These are phyloP conservation scores for Thuidium tamariscinum DNA, from an alignment of 225 moss, liverwort and hornwort species.

Conservation along the genomic window DNA sequence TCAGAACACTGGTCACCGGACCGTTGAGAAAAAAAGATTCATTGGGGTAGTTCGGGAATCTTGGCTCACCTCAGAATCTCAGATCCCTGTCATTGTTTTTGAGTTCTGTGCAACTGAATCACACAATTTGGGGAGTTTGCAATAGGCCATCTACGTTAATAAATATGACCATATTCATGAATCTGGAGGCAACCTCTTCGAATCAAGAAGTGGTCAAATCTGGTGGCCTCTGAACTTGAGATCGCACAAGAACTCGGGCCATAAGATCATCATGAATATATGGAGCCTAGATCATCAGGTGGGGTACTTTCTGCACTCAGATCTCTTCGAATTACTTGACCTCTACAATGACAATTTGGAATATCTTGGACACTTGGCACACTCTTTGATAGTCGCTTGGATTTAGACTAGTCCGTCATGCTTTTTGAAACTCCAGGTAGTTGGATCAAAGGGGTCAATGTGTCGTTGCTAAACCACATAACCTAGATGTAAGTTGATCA, in stretches of 20 bases:
- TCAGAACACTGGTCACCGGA: not conserved
- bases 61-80: not conserved
- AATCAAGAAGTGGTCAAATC: not conserved
- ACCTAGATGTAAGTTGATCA: not conserved
- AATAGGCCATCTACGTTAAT: not conserved
- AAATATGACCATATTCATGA: not conserved
- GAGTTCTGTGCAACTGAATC: not conserved
- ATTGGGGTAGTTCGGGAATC: not conserved
- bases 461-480: not conserved
- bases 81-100: not conserved
- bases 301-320: not conserved
- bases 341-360: not conserved
- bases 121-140: not conserved
- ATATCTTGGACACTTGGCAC: not conserved
- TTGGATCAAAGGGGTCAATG: not conserved
- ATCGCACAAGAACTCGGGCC: not conserved
- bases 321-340: not conserved
- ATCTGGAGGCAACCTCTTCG: not conserved
- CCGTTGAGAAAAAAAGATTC: not conserved
- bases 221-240: not conserved
- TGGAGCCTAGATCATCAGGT: too few relatives aligned
- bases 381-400: not conserved
- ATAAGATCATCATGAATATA: not conserved
- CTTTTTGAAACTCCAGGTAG: not conserved
- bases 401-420: too few relatives aligned